A percentile compares a stretch with the other conserved stretches of the same genome.
Conservation (phyloP, 2,329 filamentous ascomycete genomes). For the Calonectria pseudoturangicola region DNA sequence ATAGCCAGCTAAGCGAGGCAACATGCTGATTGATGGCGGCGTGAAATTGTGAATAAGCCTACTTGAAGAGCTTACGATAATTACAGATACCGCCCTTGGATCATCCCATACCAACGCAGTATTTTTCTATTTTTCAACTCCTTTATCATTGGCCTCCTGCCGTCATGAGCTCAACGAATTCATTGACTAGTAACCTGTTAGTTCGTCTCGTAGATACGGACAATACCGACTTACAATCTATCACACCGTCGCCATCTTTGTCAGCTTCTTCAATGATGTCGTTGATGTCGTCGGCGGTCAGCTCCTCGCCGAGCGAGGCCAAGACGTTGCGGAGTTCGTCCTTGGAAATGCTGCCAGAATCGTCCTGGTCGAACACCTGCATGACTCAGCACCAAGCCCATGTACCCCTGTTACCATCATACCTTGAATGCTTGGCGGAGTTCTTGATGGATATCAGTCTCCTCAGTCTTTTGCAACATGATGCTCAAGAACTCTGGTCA, state of each 20-base stretch:
- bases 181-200: slow-evolving; percentile 7
- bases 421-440: slow-evolving; percentile 93
- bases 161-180: slow-evolving; percentile 17
- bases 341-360: slow-evolving; percentile 93
- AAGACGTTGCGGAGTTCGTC: slow-evolving; percentile 92
- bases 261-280: slow-evolving; percentile 95
- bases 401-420: neutral
- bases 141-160: neutral
- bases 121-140: neutral
- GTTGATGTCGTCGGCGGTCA: slow-evolving; percentile 92
- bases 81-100: neutral
- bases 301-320: slow-evolving; percentile 93
- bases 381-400: neutral
- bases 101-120: neutral
- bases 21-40: neutral
- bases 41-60: neutral
- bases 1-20: neutral
- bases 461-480: slow-evolving; percentile 97
- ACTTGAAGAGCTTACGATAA: neutral
- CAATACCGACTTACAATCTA: slow-evolving; percentile 80
- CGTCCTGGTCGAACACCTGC: slow-evolving; percentile 88
- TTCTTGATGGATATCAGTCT: slow-evolving; percentile 92
- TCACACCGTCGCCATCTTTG: slow-evolving; percentile 91
- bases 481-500: slow-evolving; percentile 90
- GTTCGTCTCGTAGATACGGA: neutral